These are phyloP conservation scores for Backusella liffmaniae DNA, from an alignment of 192 early-diverging fungal species.

Conservation along the genomic window DNA sequence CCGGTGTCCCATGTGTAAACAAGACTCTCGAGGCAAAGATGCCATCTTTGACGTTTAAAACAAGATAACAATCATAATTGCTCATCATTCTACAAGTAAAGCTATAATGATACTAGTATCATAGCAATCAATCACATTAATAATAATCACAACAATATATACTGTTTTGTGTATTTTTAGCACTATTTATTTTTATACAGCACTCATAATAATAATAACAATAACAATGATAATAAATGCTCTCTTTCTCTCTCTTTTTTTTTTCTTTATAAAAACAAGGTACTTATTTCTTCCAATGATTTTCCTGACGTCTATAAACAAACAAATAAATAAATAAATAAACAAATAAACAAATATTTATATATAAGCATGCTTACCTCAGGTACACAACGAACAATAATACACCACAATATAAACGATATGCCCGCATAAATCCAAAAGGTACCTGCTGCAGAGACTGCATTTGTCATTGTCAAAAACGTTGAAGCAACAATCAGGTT, in stretches of 20 bases:
- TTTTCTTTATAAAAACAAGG: conserved; percentile 1
- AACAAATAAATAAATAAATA: not conserved
- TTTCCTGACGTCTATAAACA: conserved; percentile 8
- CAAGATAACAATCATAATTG: not conserved
- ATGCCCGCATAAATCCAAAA: conserved; percentile 58
- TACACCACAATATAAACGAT: conserved; percentile 41
- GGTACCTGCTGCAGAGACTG: conserved; percentile 52
- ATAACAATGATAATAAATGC: not conserved
- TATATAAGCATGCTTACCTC: conserved; percentile 42
- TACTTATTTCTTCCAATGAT: conserved; percentile 15
- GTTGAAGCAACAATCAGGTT: conserved; percentile 66
- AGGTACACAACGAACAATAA: conserved; percentile 66
- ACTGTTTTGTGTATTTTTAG: not conserved
- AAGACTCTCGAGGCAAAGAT: conserved; percentile 47
- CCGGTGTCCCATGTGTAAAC: conserved; percentile 76
- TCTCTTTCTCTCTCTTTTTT: not conserved
- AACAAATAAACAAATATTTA: not conserved
- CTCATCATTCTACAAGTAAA: not conserved
- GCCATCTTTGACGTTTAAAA: conserved; percentile 9
- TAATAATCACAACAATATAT: not conserved
- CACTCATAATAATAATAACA: not conserved
- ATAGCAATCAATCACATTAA: not conserved
- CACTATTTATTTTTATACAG: not conserved
- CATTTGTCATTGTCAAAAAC: conserved; percentile 60
- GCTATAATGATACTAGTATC: not conserved